These are phyloP conservation scores for Dinochytrium kinnereticum DNA, from an alignment of 371 early-diverging fungal species.

Conservation along the genomic window DNA sequence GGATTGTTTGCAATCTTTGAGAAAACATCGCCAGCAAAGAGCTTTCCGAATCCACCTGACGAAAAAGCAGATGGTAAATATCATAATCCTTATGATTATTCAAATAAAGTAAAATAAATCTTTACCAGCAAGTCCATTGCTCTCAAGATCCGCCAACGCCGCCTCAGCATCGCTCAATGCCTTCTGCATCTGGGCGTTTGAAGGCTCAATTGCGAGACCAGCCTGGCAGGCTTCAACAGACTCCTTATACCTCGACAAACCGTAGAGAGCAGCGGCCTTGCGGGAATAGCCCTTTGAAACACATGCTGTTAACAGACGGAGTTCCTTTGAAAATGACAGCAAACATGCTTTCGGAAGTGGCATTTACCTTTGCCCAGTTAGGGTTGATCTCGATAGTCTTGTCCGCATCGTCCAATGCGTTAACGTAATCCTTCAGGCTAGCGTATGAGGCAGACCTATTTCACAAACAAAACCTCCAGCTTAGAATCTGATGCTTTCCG, in stretches of 20 bases:
- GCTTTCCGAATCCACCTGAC: conserved; percentile 35
- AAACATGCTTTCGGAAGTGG: neutral
- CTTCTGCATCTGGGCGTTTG: conserved; percentile 70
- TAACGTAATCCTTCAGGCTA: conserved; percentile 70
- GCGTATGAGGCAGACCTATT: conserved; percentile 77
- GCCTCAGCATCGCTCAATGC: conserved; percentile 71
- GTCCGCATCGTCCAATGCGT: conserved; percentile 81
- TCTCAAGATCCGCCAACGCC: conserved; percentile 26
- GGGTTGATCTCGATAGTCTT: conserved; percentile 77
- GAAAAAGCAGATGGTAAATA: conserved; percentile 2
- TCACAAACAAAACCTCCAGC: too few relatives aligned
- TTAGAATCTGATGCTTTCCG: too few relatives aligned
- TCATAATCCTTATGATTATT: neutral
- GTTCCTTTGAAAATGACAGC: neutral
- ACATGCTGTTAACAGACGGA: too few relatives aligned
- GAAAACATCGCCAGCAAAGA: conserved; percentile 71
- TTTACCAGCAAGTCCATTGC: conserved; percentile 10
- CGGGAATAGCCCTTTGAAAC: conserved; percentile 84
- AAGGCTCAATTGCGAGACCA: conserved; percentile 79
- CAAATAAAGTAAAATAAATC: neutral
- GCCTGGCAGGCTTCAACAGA: conserved; percentile 75
- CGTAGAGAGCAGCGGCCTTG: conserved; percentile 83
- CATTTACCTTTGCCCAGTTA: conserved; percentile 82
- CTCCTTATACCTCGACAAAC: conserved; percentile 66
- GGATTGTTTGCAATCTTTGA: conserved; percentile 82